These are phyloP conservation scores for Lunasporangiospora selenospora DNA, from an alignment of 192 early-diverging fungal genomes.

Conservation along the genomic window DNA sequence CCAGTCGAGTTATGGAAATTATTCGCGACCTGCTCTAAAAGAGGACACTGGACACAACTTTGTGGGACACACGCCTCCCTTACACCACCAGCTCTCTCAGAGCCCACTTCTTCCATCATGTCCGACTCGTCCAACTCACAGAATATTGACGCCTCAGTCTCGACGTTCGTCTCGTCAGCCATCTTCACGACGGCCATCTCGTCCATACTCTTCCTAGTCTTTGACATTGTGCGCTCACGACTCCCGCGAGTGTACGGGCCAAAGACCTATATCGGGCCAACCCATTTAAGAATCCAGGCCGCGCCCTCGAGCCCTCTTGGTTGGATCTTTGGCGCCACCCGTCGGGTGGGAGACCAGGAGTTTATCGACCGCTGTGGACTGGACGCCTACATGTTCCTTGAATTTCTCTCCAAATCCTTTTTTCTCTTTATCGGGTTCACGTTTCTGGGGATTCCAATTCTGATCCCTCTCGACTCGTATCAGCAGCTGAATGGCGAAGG, in stretches of 20 bases:
- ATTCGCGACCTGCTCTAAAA: too few relatives aligned
- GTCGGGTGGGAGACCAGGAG: conserved; percentile 48
- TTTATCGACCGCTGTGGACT: conserved; percentile 63
- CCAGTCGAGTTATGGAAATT: too few relatives aligned
- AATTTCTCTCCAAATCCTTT: conserved; percentile 68
- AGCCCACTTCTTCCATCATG: too few relatives aligned
- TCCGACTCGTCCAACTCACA: too few relatives aligned
- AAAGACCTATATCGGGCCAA: conserved; percentile 66
- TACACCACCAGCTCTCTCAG: too few relatives aligned
- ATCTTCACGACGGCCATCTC: conserved; percentile 68
- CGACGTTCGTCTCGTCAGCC: conserved; percentile 72
- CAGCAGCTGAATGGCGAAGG: conserved; percentile 58
- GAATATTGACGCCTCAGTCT: conserved; percentile 56
- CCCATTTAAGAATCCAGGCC: conserved; percentile 44
- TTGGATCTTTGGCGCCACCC: conserved; percentile 63
- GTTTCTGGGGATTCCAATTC: conserved; percentile 57
- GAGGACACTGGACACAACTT: too few relatives aligned
- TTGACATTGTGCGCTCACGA: conserved; percentile 67
- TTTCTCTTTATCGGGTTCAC: conserved; percentile 65
- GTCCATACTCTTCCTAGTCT: conserved; percentile 57
- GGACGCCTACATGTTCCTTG: conserved; percentile 79
- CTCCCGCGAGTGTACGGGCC: conserved; percentile 75
- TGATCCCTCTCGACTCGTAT: conserved; percentile 73
- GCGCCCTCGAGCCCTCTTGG: conserved; percentile 47
- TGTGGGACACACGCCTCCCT: too few relatives aligned